Base-by-base conservation (phyloP, 2,329 filamentous ascomycete species). In the Trichoderma harzianum region DNA sequence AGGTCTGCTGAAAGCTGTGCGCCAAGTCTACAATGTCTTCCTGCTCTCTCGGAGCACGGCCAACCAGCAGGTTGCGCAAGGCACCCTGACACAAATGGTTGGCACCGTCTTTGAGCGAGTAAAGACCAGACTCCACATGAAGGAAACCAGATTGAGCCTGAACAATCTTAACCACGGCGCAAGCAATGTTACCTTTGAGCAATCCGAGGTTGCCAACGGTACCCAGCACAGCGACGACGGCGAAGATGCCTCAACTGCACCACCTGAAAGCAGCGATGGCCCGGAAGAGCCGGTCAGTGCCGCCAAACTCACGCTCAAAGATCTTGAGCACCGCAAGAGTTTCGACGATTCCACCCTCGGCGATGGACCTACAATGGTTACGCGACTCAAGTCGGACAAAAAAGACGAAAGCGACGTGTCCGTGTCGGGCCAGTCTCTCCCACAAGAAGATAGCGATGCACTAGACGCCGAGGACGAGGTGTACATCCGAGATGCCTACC, bases 1-100 rank as follows among this genome's bases (percentile, higher is more conserved):
- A 47, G 97, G 96, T 74, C 87, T 99, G 74, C 87, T 99, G 75
- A 99, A 99, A 84, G 95, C 96, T 69, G 94, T 99, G 75, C 92
- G 96, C 76, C 94, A 98, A 82, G 97, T 98, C 72, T 99, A 99
- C 86, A 99, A 99, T 84, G 97, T 99, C 76, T 99, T 99, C 82
- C 87, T 99, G 73, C 89, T 98, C 65, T 98, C 95, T 75, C 94
- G 96, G 79, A 97, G 92, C 74, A 97, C 92, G 74, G 90, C 94
- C 71, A 99, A 98, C 80, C 96, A 99, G 84, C 95, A 97, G 81
- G 93, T 98, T 64, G 97, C 97, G 1, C 97, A 99, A 81, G 96
- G 96, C 3, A 98, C 96, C 5, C 85, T 99, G 78, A 97, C 95
- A 4, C 96, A 99, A 83, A 99, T 99, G 96, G 94, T 98, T 51